Evolutionary conservation across 768 basidiomycete genomes (phyloP), one percentile per base, ranked within the genome.

Genomic region (Trametes cubensis): DNA sequence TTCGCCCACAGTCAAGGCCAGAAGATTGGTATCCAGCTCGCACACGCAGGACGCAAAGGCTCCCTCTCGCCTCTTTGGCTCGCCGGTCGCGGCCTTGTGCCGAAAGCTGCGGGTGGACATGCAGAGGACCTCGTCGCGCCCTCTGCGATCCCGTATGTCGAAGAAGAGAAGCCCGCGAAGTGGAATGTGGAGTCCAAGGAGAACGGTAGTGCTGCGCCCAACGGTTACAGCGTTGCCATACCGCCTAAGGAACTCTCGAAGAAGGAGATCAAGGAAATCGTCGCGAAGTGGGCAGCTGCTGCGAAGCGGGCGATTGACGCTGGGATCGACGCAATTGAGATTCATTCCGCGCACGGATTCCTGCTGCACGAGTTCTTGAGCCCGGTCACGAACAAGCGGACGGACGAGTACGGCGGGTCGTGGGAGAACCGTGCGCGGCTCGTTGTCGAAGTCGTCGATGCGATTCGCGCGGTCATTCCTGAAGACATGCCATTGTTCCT

Each of bases 41-140:
- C 80, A 0, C 90, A 92, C 62, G 87, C 88, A 0, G 90, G 90
- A 0, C 78, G 89, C 18, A 92, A 91, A 70, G 87, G 83, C 0
- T 85, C 83, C 5, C 84, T 79, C 0, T 70, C 81, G 14, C 80
- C 84, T 0, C 85, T 87, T 0, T 91, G 87, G 86, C 69, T 88
- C 25, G 18, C 80, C 4, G 60, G 82, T 64, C 83, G 87, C 21
- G 34, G 14, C n/a, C 52, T 67, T 8, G 80, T 80, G 2, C 66
- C 71, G 0, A 72, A 74, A 46, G 74, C 71, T 14, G 67, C 70
- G 2, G 79, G 79, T 11, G 85, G 85, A 6, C 71, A 64, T 65
- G 59, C 66, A 20, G 60, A 67, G 53, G 49, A 62, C 21, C 17
- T 57, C 17, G 79, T 79, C 74, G 89, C 73, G 0, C 85, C 90